Conservation (phyloP, 1,139 yeast species). For the Geotrichum klebahnii region DNA sequence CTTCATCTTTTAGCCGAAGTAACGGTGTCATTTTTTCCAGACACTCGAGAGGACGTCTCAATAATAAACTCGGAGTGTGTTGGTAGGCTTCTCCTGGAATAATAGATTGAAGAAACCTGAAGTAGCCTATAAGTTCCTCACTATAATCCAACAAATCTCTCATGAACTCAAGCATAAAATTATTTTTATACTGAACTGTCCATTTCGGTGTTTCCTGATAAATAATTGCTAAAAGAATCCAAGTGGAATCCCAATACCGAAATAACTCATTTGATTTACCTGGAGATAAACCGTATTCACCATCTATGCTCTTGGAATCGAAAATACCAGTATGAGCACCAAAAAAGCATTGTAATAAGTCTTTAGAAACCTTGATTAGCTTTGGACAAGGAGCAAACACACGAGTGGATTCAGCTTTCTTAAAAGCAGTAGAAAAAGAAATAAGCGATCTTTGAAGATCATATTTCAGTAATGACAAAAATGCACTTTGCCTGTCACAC, state of each 20-base stretch:
- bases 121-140: conserved; percentile 61
- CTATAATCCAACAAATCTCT: conserved; percentile 82
- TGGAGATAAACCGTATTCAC: conserved; percentile 30
- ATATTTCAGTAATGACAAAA: conserved; percentile 50
- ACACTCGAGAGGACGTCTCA: too few relatives aligned
- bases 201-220: conserved; percentile 66
- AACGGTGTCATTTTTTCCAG: conserved; percentile 42
- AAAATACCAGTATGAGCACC: conserved; percentile 64
- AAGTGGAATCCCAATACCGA: conserved; percentile 60
- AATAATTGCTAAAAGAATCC: conserved; percentile 68
- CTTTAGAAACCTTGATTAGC: conserved; percentile 70
- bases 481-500: conserved; percentile 63
- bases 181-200: conserved; percentile 59
- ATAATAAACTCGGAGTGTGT: too few relatives aligned
- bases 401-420: conserved; percentile 44
- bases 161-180: conserved; percentile 69
- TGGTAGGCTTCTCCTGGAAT: too few relatives aligned
- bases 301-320: conserved; percentile 31
- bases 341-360: conserved; percentile 57
- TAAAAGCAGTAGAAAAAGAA: conserved; percentile 49
- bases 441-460: conserved; percentile 46
- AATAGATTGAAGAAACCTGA: conserved; percentile 49
- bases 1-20: conserved; percentile 75
- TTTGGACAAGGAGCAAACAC: conserved; percentile 74
- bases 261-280: conserved; percentile 32